Conservation (phyloP, 306 rosid genomes). For the Quercus agrifolia region DNA sequence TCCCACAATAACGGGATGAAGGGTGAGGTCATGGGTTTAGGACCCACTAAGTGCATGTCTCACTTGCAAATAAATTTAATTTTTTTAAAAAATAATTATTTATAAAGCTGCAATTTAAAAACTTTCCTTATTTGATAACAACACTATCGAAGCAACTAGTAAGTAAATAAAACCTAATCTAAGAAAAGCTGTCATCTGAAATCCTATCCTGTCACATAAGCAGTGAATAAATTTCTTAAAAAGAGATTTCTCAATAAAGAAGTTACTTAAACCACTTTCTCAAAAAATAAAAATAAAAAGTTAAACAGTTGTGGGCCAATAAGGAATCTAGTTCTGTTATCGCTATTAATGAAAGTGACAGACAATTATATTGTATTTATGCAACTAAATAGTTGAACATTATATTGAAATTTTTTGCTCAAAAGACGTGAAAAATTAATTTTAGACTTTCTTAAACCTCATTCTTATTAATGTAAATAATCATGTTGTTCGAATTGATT, state of each 20-base stretch:
- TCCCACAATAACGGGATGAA: too few relatives aligned
- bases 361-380: not conserved
- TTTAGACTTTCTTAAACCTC: not conserved
- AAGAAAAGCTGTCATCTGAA: not conserved
- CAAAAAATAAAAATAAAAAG: not conserved
- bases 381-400: not conserved
- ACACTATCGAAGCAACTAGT: not conserved
- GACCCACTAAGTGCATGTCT: too few relatives aligned
- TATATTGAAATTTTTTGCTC: not conserved
- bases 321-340: not conserved
- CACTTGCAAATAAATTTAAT: too few relatives aligned
- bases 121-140: not conserved
- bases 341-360: not conserved
- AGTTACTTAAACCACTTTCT: not conserved
- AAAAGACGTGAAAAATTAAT: not conserved
- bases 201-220: not conserved
- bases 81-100: not conserved
- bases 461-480: not conserved
- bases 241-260: not conserved
- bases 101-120: not conserved
- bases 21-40: too few relatives aligned
- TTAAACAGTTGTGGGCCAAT: not conserved
- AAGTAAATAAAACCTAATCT: not conserved
- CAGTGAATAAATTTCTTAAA: not conserved
- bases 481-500: not conserved